phyloP scores from a whole-genome alignment of 805 yeast species.

The Alloascoidea africana region DNA sequence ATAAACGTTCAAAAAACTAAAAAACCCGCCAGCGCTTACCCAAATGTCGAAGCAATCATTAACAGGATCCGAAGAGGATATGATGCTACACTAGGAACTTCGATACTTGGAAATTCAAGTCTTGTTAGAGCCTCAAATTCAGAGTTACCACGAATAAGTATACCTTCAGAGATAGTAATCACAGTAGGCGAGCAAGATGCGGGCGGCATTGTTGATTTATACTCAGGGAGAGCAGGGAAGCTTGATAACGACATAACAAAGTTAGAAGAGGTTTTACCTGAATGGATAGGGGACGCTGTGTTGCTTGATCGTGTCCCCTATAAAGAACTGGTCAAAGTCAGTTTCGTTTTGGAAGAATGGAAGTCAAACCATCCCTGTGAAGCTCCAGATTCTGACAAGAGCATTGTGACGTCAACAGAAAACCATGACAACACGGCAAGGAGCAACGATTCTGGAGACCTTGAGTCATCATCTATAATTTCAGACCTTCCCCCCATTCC shows the following conservation, averaged over 20 bases:
- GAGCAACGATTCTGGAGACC: not conserved
- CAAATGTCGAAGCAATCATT: no score
- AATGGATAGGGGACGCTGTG: constrained; percentile 45
- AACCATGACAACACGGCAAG: not conserved
- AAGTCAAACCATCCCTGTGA: constrained; percentile 9
- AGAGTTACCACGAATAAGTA: constrained; percentile 15
- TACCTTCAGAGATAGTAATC: constrained; percentile 21
- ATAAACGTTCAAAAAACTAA: no score
- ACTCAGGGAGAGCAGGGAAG: constrained; percentile 21
- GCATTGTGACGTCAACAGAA: not conserved
- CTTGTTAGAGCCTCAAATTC: no score
- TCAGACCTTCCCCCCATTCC: not conserved
- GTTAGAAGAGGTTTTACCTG: constrained; percentile 36
- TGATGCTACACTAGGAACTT: no score
- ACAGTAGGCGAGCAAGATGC: constrained; percentile 24
- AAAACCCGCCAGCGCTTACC: no score
- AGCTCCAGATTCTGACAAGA: not conserved
- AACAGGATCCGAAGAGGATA: no score
- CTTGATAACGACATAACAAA: constrained; percentile 15
- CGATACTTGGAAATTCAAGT: no score
- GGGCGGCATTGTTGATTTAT: constrained; percentile 27
- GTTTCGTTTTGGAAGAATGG: constrained; percentile 10
- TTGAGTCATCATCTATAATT: no score
- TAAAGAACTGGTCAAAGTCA: constrained; percentile 36
- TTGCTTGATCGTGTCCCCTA: constrained; percentile 28